These are phyloP conservation scores for Rosa persica DNA, from an alignment of 306 rosid genomes.

Conservation along the genomic window DNA sequence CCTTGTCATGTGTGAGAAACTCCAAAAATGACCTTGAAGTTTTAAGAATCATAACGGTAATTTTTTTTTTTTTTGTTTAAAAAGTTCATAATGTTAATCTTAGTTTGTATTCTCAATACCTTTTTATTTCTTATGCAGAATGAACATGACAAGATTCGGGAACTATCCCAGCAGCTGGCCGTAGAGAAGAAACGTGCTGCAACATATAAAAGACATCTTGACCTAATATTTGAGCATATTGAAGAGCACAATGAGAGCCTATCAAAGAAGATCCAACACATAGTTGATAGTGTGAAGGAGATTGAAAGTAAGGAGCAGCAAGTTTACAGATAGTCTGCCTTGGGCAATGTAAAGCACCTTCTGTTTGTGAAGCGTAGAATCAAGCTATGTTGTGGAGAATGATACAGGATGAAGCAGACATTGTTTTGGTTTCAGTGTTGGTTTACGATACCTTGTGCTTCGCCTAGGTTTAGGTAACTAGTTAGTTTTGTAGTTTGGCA, in stretches of 20 bases:
- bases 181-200: conserved; percentile 85
- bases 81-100: not conserved
- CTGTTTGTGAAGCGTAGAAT: conserved; percentile 18
- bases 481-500: conserved; percentile 37
- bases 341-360: conserved; percentile 15
- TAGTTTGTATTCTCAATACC: conserved; percentile 5
- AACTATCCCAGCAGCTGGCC: conserved; percentile 82
- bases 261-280: conserved; percentile 82
- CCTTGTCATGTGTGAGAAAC: not conserved
- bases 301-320: conserved; percentile 66
- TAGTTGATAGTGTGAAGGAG: conserved; percentile 82
- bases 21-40: not conserved
- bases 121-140: conserved; percentile 46
- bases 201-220: conserved; percentile 88
- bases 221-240: conserved; percentile 80
- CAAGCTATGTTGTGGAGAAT: conserved; percentile 23
- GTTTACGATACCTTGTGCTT: conserved; percentile 26
- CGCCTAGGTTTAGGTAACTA: conserved; percentile 33
- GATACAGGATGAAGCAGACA: conserved; percentile 25
- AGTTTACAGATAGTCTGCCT: conserved; percentile 47
- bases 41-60: not conserved
- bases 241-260: conserved; percentile 84
- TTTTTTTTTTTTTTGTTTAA: not conserved
- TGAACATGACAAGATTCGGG: conserved; percentile 86
- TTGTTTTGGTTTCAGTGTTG: conserved; percentile 32